Evolutionary conservation across 1,284 basidiomycete genomes (phyloP).

Genomic region (Chalciporus piperatoides): DNA sequence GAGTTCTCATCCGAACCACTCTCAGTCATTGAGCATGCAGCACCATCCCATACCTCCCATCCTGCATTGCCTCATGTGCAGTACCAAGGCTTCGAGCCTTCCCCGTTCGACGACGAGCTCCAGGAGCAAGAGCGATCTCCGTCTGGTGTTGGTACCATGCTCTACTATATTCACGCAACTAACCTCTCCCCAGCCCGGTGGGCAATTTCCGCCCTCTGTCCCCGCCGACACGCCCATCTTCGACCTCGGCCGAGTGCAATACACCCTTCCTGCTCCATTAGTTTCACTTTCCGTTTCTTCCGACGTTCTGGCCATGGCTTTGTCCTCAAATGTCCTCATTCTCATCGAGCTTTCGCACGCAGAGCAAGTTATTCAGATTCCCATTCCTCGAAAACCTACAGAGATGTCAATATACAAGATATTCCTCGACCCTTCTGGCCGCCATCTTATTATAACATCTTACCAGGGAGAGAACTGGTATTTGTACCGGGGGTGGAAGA

Average conservation of each 20-base stretch:
- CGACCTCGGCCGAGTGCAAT: slow-evolving; percentile 84
- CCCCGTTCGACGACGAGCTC: slow-evolving; percentile 51
- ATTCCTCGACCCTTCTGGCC: slow-evolving; percentile 89
- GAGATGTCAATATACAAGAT: slow-evolving; percentile 76
- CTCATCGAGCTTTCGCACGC: slow-evolving; percentile 83
- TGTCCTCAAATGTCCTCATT: slow-evolving; percentile 73
- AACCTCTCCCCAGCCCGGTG: slow-evolving; percentile 35
- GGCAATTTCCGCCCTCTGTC: slow-evolving; percentile 34
- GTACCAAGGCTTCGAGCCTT: slow-evolving; percentile 85
- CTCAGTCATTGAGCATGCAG: slow-evolving; percentile 81
- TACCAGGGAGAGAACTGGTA: slow-evolving; percentile 94
- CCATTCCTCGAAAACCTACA: slow-evolving; percentile 65
- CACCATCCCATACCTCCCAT: slow-evolving; percentile 44
- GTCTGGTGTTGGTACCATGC: slow-evolving; percentile 36
- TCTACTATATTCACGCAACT: slow-evolving; percentile 6
- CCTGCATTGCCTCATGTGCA: slow-evolving; percentile 57
- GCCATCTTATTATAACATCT: slow-evolving; percentile 86
- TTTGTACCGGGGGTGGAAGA: slow-evolving; percentile 76
- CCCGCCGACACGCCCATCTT: slow-evolving; percentile 63
- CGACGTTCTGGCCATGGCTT: slow-evolving; percentile 82
- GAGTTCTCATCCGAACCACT: slow-evolving; percentile 6
- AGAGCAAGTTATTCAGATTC: slow-evolving; percentile 76
- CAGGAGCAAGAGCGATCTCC: slow-evolving; percentile 38
- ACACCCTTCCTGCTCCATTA: slow-evolving; percentile 78
- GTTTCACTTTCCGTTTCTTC: slow-evolving; percentile 79